A percentile compares a stretch with the other conserved stretches of the same genome.
Evolutionary conservation across 352 stramenopile species (phyloP).

Genomic region (Stephanocyclus meneghinianus): DNA sequence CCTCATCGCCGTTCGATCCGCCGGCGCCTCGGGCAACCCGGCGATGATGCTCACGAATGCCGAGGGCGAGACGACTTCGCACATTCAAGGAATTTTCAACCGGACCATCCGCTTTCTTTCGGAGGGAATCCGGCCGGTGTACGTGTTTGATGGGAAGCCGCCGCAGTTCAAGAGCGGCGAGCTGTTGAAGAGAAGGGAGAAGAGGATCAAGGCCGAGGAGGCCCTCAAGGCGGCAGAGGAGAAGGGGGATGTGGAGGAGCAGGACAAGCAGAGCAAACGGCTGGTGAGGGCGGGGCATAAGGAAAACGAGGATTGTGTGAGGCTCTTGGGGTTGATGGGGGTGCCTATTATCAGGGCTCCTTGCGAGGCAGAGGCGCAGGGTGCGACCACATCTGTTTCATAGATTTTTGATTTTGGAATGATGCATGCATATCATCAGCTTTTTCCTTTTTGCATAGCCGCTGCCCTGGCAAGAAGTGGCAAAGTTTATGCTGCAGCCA

Average conservation of each 20-base stretch:
- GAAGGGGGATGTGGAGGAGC: constrained; percentile 77
- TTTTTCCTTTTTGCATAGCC: constrained; percentile 64
- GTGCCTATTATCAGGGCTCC: constrained; percentile 94
- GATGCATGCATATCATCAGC: background rate
- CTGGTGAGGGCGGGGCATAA: constrained; percentile 79
- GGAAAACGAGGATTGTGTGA: constrained; percentile 81
- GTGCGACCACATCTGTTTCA: background rate
- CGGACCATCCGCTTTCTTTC: constrained; percentile 97
- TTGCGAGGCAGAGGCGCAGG: constrained; percentile 97
- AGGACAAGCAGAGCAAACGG: constrained; percentile 80
- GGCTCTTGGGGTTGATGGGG: constrained; percentile 89
- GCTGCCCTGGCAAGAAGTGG: constrained; percentile 90
- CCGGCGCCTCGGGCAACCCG: constrained; percentile 82
- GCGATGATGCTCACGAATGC: constrained; percentile 96
- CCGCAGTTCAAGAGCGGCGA: constrained; percentile 96
- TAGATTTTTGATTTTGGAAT: constrained; percentile 1
- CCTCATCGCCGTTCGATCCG: constrained; percentile 89
- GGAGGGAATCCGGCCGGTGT: constrained; percentile 96
- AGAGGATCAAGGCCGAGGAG: constrained; percentile 85
- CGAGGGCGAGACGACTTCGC: constrained; percentile 90
- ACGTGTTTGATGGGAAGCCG: constrained; percentile 99
- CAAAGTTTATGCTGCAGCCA: constrained; percentile 92
- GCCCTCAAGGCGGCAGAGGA: constrained; percentile 82
- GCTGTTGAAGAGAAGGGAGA: constrained; percentile 91
- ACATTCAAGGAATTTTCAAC: constrained; percentile 98